phyloP scores from a whole-genome alignment of 371 early-diverging fungal genomes.

The Basidiobolus meristosporus region DNA sequence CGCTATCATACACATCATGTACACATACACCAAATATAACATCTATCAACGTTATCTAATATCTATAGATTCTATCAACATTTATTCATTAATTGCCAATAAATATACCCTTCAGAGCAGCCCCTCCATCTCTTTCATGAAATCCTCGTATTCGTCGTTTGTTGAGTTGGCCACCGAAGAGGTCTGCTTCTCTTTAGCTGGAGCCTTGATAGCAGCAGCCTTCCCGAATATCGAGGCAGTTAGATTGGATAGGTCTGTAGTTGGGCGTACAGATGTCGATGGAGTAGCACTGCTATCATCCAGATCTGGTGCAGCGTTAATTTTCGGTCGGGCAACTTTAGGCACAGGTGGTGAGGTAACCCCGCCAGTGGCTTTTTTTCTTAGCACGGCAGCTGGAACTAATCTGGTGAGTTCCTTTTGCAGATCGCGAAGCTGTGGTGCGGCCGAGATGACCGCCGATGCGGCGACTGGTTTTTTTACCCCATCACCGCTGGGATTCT shows the following conservation, averaged over 20 bases:
- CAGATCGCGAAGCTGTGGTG: conserved; percentile 14
- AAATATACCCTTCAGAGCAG: conserved; percentile 4
- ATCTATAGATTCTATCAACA: too few relatives aligned
- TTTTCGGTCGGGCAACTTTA: conserved; percentile 1
- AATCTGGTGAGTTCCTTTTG: conserved; percentile 15
- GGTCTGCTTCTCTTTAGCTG: conserved; percentile 2
- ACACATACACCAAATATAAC: too few relatives aligned
- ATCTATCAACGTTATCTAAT: too few relatives aligned
- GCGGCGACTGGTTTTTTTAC: neutral
- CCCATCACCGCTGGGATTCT: neutral
- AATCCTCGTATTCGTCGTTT: conserved; percentile 9
- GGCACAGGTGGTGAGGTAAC: neutral
- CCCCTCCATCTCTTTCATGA: conserved; percentile 12
- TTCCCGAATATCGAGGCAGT: neutral
- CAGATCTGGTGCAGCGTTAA: conserved; percentile 3
- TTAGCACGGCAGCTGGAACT: conserved; percentile 9
- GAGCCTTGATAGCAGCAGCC: neutral
- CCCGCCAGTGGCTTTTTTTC: conserved; percentile 6
- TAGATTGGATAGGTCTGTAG: neutral
- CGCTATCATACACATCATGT: too few relatives aligned
- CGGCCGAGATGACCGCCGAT: conserved; percentile 10
- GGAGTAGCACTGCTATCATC: neutral
- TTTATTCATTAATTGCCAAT: too few relatives aligned
- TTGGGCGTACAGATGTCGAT: neutral
- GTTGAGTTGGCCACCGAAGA: neutral